Evolutionary conservation across 2,329 filamentous ascomycete species (phyloP), one percentile per base, ranked within the genome.

Genomic region (Venturia asperata): DNA sequence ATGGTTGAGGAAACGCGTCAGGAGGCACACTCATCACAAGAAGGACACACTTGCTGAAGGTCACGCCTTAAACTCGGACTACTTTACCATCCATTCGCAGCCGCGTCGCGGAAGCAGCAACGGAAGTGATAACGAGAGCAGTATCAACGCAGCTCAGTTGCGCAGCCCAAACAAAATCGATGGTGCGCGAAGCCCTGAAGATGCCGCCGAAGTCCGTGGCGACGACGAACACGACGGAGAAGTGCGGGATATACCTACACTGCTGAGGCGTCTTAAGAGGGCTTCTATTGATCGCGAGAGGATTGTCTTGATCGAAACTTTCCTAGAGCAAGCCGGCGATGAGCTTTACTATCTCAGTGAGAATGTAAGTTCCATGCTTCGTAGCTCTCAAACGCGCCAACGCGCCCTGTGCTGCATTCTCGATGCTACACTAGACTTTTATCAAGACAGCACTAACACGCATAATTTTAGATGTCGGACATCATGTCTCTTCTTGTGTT

Each of bases 271-370:
- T 2, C 76, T 99, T 64, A 88, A 87, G 68, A 78, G 78, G 47
- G 85, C 89, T 6, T 83, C 87, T 9, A 91, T 99, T 69, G 94
- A 99, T 73, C 85, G 94, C 42, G 93, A 97, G 78, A 97, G 94
- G 78, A 86, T 95, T 66, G 88, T 93, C 67, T 87, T 88, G 0
- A 83, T 97, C 27, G 86, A 89, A 70, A 89, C 85, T 68, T 99
- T 96, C 72, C 80, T 97, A n/a, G 80, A 86, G 52, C 82, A 94
- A 64, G 90, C 85, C 24, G 85, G 85, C 6, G 86, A 89, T 30
- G 91, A 97, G 70, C 78, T 97, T 37, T 82, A 82, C 64, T 89
- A 91, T 67, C 79, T 99, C 24, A 82, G 88, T 67, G 82, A 88
- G 65, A 34, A 58, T 24, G 52, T 58, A 27, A 37, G 52, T 58